Base-by-base conservation (phyloP, 768 basidiomycete species). In the Dacryopinax spathularia region DNA sequence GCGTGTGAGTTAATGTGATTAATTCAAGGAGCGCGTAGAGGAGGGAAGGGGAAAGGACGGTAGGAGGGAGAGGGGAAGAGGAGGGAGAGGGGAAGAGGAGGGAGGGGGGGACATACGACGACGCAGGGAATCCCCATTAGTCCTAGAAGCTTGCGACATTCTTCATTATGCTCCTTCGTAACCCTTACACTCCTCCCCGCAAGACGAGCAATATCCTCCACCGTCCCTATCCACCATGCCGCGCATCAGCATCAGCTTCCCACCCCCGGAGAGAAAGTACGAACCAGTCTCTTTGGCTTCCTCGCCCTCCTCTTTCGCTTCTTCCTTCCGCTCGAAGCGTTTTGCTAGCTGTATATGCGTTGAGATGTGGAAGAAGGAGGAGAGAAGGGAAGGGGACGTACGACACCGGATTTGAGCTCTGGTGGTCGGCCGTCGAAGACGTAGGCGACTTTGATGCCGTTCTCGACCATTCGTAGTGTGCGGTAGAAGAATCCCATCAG, bases 401-500 rank as follows among this genome's bases (percentile, higher is more conserved):
- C 95, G 70, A 98, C 93, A 61, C 91, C 91, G 63, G 91, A 87
- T 77, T 99, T 99, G 77, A 99, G 75, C 69, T 97, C 93, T 48
- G 96, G 96, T 1, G 96, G 96, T 74, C 94, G 95, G 22, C 96
- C 96, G 74, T 99, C 96, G 68, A 99, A 99, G 34, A 99, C 91
- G 74, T 98, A 98, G 34, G 88, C 88, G 0, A 95, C 94, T 71
- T 99, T 99, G 72, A 99, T 92, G 2, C 96, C 96, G 68, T 98
- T 95, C 76, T 99, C 96, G 18, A 94, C 94, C 73, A 99, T 98
- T 25, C 96, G 82, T 65, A 99, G 90, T 0, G 96, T 99, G 36
- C 94, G 82, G 71, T 97, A 97, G 77, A 99, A 99, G 74, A 98
- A 88, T 0, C 96, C 96, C 93, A 98, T 97, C 12, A 99, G 79